A percentile compares a stretch with the other conserved stretches of the same genome.
phyloP scores from a whole-genome alignment of 352 stramenopile genomes.

The Sclerospora graminicola region DNA sequence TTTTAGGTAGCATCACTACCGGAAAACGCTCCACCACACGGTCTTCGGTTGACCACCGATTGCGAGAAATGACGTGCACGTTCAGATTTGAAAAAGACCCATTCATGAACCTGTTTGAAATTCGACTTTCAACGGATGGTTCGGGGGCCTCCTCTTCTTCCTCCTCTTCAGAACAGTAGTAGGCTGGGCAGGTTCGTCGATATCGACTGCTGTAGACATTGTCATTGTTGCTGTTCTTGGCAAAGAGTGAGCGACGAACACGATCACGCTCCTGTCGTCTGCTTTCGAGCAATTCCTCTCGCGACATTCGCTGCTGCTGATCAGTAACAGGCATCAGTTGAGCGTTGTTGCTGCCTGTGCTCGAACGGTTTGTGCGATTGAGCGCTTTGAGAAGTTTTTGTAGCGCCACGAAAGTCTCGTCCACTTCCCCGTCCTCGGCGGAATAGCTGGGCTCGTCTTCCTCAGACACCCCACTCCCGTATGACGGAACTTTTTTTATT shows the following conservation, averaged over 20 bases:
- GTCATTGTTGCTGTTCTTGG: conserved; percentile 16
- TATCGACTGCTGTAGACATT: conserved; percentile 3
- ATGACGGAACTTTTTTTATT: conserved; percentile 39
- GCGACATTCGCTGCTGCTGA: conserved; percentile 28
- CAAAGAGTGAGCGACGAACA: conserved; percentile 53
- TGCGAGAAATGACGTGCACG: conserved; percentile 62
- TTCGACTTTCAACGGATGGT: conserved; percentile 66
- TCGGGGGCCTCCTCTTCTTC: conserved; percentile 45
- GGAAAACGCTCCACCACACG: conserved; percentile 44
- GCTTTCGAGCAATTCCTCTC: conserved; percentile 67
- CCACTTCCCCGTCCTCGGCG: conserved; percentile 55
- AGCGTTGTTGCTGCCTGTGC: conserved; percentile 9
- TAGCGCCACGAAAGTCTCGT: conserved; percentile 72
- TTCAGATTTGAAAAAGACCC: conserved; percentile 66
- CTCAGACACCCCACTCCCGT: conserved; percentile 24
- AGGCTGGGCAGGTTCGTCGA: conserved; percentile 31
- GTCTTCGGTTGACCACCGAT: conserved; percentile 62
- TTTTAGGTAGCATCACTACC: conserved; percentile 62
- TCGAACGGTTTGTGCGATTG: conserved; percentile 24
- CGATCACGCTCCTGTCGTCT: conserved; percentile 54
- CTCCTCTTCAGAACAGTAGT: conserved; percentile 60
- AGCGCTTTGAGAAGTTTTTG: conserved; percentile 65
- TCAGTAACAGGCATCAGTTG: conserved; percentile 2
- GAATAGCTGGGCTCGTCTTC: conserved; percentile 40
- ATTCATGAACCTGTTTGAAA: conserved; percentile 76